Conservation (phyloP, 805 yeast species). For the Danielia reshetovae region DNA sequence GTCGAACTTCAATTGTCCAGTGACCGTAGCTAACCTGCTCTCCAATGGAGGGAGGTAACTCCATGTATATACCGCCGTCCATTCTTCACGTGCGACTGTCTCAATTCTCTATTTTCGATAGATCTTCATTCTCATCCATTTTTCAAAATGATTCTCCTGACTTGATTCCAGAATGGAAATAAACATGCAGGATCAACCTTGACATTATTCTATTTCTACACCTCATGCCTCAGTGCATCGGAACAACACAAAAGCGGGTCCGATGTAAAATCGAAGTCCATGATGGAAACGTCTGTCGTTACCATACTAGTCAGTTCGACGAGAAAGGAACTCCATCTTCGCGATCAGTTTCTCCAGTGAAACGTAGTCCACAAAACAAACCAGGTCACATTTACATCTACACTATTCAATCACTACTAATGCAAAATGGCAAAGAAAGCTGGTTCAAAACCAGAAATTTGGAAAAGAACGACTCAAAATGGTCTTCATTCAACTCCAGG, state of each 20-base stretch:
- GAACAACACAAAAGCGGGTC: conserved; percentile 11
- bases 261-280: conserved; percentile 13
- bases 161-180: no score
- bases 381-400: conserved; percentile 49
- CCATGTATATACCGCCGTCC: no score
- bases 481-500: conserved; percentile 34
- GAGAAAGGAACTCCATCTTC: not conserved
- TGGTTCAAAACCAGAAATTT: conserved; percentile 38
- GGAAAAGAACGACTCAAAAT: conserved; percentile 18
- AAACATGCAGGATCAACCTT: not conserved
- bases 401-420: conserved; percentile 40
- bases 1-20: no score
- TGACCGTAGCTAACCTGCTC: no score
- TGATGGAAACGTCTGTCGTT: conserved; percentile 10
- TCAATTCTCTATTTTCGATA: no score
- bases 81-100: no score
- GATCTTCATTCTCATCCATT: no score
- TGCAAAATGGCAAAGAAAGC: conserved; percentile 21
- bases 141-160: no score
- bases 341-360: not conserved
- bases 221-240: conserved; percentile 14
- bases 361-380: conserved; percentile 4
- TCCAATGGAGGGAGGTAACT: no score
- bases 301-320: conserved; percentile 10
- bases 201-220: no score